Conservation (phyloP, 306 rosid species). For the Castanopsis chinensis region DNA sequence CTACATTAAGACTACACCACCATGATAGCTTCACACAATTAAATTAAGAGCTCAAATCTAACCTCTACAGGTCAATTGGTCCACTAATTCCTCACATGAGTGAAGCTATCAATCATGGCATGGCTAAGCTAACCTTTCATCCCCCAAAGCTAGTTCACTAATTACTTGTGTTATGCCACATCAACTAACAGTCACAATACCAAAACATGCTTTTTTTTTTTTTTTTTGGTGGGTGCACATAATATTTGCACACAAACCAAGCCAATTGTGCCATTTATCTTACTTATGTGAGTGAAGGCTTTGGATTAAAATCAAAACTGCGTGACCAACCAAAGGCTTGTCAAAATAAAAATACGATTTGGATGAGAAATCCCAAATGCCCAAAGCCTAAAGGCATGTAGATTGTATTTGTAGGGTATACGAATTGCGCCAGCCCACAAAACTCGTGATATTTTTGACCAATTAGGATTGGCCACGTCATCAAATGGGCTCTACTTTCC, state of each 20-base stretch:
- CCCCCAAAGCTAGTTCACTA: neutral
- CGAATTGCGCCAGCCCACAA: conserved; percentile 27
- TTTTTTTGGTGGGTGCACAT: neutral
- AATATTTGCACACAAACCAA: conserved; percentile 19
- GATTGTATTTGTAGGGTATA: conserved; percentile 1
- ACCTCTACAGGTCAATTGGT: neutral
- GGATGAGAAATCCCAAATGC: neutral
- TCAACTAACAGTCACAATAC: neutral
- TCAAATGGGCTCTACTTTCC: conserved; percentile 12
- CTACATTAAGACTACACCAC: neutral
- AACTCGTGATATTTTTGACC: neutral
- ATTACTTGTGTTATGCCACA: neutral
- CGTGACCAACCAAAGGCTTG: conserved; percentile 42
- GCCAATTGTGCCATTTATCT: neutral
- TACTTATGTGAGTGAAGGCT: neutral
- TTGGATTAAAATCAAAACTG: conserved; percentile 26
- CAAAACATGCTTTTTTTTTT: neutral
- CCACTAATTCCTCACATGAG: neutral
- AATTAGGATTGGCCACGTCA: conserved; percentile 22
- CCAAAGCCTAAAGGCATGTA: neutral
- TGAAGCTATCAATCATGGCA: neutral
- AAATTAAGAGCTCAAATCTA: neutral
- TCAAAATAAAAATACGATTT: conserved; percentile 6
- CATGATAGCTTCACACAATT: neutral
- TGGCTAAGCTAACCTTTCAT: neutral